Percentiles rank a stretch among this genome's conserved stretches.
phyloP scores from a whole-genome alignment of 768 basidiomycete genomes.

The Lyophyllum decastes region DNA sequence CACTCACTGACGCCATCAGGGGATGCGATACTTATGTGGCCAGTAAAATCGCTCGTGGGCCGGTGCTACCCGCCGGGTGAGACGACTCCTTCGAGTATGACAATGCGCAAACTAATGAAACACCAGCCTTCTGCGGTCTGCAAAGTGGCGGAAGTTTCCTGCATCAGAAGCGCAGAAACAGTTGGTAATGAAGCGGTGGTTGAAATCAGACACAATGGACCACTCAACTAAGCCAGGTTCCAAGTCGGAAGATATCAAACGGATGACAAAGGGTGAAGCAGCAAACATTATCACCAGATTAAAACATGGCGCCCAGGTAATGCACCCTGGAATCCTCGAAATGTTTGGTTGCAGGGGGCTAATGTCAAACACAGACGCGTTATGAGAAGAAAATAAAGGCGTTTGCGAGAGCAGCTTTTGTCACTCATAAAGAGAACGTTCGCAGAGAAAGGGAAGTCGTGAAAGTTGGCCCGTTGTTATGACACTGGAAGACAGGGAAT shows the following conservation, averaged over 20 bases:
- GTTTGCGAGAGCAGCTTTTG: constrained; percentile 32
- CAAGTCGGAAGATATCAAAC: constrained; percentile 33
- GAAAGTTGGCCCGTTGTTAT: constrained; percentile 55
- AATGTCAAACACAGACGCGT: constrained; percentile 41
- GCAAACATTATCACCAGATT: constrained; percentile 77
- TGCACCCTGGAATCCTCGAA: constrained; percentile 2
- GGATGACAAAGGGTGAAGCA: constrained; percentile 76
- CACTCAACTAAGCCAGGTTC: constrained; percentile 19
- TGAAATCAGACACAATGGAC: constrained; percentile 23
- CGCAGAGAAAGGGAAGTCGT: constrained; percentile 58
- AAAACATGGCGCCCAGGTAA: constrained; percentile 75
- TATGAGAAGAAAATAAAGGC: constrained; percentile 54
- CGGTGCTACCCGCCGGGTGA: constrained; percentile 49
- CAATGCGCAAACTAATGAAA: background rate
- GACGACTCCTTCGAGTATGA: background rate
- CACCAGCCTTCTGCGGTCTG: constrained; percentile 58
- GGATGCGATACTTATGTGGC: constrained; percentile 71
- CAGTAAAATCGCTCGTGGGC: constrained; percentile 54
- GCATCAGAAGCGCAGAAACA: constrained; percentile 64
- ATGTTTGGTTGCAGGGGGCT: background rate
- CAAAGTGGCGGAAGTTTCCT: constrained; percentile 63
- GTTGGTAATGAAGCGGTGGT: constrained; percentile 56
- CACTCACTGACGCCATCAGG: constrained; percentile 60
- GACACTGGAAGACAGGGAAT: constrained; percentile 2
- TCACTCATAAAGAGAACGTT: constrained; percentile 46